A percentile compares a stretch with the other conserved stretches of the same genome.
phyloP scores from a whole-genome alignment of 78 protist species.

The Creolimax fragrantissima region DNA sequence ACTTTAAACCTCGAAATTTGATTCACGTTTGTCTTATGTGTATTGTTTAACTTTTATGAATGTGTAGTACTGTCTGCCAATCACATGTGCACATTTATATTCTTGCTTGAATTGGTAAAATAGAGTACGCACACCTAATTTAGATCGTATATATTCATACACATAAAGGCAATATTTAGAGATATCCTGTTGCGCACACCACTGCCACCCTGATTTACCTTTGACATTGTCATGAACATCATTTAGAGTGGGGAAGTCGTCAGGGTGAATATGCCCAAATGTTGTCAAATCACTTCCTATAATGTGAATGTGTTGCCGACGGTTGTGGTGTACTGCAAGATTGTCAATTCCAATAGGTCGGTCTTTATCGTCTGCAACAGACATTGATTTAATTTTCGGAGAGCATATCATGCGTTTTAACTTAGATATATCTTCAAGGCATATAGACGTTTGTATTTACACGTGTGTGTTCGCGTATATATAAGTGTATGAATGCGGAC shows the following conservation, averaged over 20 bases:
- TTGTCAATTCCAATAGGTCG: not conserved
- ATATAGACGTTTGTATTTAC: not conserved
- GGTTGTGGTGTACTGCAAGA: not conserved
- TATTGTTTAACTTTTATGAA: too few relatives aligned
- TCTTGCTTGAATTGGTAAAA: too few relatives aligned
- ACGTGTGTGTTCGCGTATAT: not conserved
- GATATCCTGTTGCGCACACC: too few relatives aligned
- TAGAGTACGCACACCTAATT: too few relatives aligned
- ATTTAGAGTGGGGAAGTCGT: not conserved
- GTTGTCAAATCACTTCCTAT: not conserved
- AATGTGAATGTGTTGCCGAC: not conserved
- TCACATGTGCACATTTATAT: too few relatives aligned
- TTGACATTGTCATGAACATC: not conserved
- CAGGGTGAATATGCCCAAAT: not conserved
- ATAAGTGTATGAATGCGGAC: not conserved
- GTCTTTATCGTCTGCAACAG: not conserved
- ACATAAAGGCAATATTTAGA: too few relatives aligned
- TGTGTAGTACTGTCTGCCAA: too few relatives aligned
- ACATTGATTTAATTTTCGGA: not conserved
- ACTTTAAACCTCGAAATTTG: too few relatives aligned
- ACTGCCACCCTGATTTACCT: too few relatives aligned
- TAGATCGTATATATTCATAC: too few relatives aligned
- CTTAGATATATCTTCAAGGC: not conserved
- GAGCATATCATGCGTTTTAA: not conserved
- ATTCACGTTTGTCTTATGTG: too few relatives aligned